These are phyloP conservation scores for Lipomyces starkeyi DNA, from an alignment of 805 yeast species.

Conservation along the genomic window DNA sequence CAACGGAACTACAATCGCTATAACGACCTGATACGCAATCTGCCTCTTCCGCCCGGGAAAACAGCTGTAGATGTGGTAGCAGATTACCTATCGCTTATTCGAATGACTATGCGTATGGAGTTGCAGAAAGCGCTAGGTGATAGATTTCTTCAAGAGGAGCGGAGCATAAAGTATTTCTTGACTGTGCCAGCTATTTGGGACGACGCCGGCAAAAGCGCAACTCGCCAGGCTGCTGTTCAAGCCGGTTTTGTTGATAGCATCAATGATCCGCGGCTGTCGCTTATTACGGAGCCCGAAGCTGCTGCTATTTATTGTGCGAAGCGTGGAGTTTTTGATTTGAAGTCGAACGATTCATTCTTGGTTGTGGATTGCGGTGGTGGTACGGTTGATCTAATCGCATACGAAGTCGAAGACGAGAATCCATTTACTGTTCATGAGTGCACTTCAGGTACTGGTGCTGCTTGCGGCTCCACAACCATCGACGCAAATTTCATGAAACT, in stretches of 20 bases:
- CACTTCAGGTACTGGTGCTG: slow-evolving; percentile 32
- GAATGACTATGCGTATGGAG: slow-evolving; percentile 16
- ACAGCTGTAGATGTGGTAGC: slow-evolving; percentile 29
- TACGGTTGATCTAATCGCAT: slow-evolving; percentile 36
- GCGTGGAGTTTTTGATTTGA: slow-evolving; percentile 17
- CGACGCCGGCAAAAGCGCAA: slow-evolving; percentile 31
- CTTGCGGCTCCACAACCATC: slow-evolving; percentile 29
- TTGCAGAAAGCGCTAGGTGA: slow-evolving; percentile 18
- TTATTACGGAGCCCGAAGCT: slow-evolving; percentile 37
- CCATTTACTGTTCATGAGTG: slow-evolving; percentile 35
- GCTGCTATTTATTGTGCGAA: slow-evolving; percentile 35
- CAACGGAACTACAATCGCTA: slow-evolving; percentile 21
- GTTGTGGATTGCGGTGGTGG: slow-evolving; percentile 39
- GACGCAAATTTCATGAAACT: slow-evolving; percentile 15
- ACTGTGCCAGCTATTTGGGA: slow-evolving; percentile 38
- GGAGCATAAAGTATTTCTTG: slow-evolving; percentile 26
- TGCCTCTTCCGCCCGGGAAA: slow-evolving; percentile 28
- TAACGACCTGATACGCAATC: background rate
- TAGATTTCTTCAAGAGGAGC: slow-evolving; percentile 15
- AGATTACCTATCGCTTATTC: slow-evolving; percentile 24
- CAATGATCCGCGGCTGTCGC: slow-evolving; percentile 19
- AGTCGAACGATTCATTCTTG: slow-evolving; percentile 20
- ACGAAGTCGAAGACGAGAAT: slow-evolving; percentile 31
- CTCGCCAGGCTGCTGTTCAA: slow-evolving; percentile 32
- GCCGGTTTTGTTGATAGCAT: slow-evolving; percentile 32